These are phyloP conservation scores for Podospora didyma DNA, from an alignment of 495 filamentous ascomycete species.

Conservation along the genomic window DNA sequence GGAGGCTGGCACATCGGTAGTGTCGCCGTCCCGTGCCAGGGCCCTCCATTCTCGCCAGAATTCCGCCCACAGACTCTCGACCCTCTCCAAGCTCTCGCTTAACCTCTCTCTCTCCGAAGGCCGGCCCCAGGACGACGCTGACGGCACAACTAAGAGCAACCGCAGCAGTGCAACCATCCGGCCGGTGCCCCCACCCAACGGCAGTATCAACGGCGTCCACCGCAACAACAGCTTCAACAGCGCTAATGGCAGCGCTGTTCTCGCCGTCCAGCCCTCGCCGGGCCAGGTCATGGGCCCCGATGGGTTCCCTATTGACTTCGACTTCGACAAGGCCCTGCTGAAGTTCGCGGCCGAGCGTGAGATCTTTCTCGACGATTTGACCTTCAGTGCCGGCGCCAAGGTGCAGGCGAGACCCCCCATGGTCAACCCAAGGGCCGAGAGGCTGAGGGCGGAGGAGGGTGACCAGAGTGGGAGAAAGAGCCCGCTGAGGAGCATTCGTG, in stretches of 20 bases:
- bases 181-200: constrained; percentile 35
- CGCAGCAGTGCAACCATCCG: constrained; percentile 85
- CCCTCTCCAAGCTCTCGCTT: constrained; percentile 59
- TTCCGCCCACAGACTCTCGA: constrained; percentile 62
- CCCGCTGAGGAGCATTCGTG: constrained; percentile 53
- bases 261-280: background rate
- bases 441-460: constrained; percentile 71
- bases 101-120: constrained; percentile 37
- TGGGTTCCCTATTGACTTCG: constrained; percentile 52
- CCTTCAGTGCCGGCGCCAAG: constrained; percentile 81
- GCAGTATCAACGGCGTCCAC: constrained; percentile 1
- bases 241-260: constrained; percentile 5
- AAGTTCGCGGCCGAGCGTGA: constrained; percentile 96
- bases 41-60: constrained; percentile 60
- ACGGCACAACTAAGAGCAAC: constrained; percentile 70
- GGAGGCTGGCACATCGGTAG: constrained; percentile 32
- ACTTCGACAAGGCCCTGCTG: constrained; percentile 86
- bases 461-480: constrained; percentile 42
- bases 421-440: constrained; percentile 72
- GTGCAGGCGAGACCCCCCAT: constrained; percentile 63
- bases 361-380: constrained; percentile 87
- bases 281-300: constrained; percentile 22
- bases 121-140: constrained; percentile 54
- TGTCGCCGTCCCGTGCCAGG: constrained; percentile 43
- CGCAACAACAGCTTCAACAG: constrained; percentile 14